Conservation (phyloP, 495 filamentous ascomycete species). For the Geopyxis carbonaria region DNA sequence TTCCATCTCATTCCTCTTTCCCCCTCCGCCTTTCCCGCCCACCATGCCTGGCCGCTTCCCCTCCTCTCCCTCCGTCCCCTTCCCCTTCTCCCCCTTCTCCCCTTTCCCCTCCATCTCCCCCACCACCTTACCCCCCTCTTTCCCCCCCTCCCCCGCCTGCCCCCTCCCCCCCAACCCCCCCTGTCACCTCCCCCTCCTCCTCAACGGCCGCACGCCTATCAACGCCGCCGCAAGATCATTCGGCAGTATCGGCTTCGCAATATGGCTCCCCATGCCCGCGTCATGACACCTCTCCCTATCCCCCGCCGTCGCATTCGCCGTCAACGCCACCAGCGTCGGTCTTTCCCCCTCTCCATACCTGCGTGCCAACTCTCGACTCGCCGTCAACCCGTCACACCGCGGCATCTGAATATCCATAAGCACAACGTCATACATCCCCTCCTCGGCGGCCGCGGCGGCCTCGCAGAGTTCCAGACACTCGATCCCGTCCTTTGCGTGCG, state of each 20-base stretch:
- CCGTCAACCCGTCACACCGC: constrained; percentile 23
- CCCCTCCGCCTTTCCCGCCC: not conserved
- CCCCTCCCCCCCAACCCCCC: not conserved
- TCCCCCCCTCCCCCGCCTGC: not conserved
- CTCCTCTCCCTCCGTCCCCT: not conserved
- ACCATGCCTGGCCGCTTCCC: not conserved
- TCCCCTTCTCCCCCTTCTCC: not conserved
- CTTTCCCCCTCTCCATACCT: constrained; percentile 17
- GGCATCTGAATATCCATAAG: constrained; percentile 26
- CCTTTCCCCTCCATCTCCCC: not conserved
- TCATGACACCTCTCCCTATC: constrained; percentile 23
- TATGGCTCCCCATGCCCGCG: constrained; percentile 23
- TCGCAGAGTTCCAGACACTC: constrained; percentile 24
- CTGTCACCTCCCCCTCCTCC: not conserved
- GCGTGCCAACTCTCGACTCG: constrained; percentile 20
- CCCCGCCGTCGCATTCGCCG: constrained; percentile 23
- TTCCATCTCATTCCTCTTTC: not conserved
- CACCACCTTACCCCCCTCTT: not conserved
- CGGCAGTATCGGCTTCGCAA: constrained; percentile 24
- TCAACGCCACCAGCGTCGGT: constrained; percentile 23
- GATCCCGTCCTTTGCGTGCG: constrained; percentile 24
- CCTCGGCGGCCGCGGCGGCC: constrained; percentile 16
- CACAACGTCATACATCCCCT: constrained; percentile 26
- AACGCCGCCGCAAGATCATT: constrained; percentile 24
- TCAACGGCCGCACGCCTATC: constrained; percentile 18